Conservation (phyloP, 495 filamentous ascomycete species). For the Podospora fimiseda region DNA sequence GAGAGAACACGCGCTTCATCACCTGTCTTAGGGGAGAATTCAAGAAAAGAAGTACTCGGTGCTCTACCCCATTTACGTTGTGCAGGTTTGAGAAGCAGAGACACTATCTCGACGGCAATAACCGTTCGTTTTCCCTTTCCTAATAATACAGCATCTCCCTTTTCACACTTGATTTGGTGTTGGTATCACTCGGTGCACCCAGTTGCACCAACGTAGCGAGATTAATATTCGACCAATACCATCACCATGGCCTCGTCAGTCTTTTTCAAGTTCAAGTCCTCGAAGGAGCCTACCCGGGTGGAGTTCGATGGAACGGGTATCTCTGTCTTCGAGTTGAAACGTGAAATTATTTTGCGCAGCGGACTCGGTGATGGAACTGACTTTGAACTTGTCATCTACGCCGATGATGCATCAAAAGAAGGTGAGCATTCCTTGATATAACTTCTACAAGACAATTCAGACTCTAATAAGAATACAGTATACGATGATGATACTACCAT, state of each 20-base stretch:
- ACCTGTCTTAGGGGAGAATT: conserved; percentile 10
- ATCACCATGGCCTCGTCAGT: conserved; percentile 89
- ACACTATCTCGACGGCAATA: conserved; percentile 9
- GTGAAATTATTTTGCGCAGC: conserved; percentile 92
- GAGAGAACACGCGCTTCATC: neutral
- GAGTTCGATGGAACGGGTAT: conserved; percentile 98
- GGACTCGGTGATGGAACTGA: conserved; percentile 92
- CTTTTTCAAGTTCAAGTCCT: conserved; percentile 99
- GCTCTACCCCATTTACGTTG: conserved; percentile 32
- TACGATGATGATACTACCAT: conserved; percentile 96
- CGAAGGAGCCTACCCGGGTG: conserved; percentile 88
- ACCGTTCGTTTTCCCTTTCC: conserved; percentile 15
- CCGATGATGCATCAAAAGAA: conserved; percentile 77
- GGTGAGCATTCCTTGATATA: conserved; percentile 49
- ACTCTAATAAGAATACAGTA: conserved; percentile 48
- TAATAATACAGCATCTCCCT: conserved; percentile 30
- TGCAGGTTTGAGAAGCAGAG: conserved; percentile 18
- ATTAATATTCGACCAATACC: conserved; percentile 5
- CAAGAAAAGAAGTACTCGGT: conserved; percentile 25
- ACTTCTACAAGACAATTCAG: too few species aligned
- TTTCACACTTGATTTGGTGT: conserved; percentile 2
- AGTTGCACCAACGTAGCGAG: conserved; percentile 6
- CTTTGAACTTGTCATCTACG: conserved; percentile 90
- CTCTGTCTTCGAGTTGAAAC: conserved; percentile 95
- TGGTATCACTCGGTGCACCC: neutral